Evolutionary conservation across 2,329 filamentous ascomycete species (phyloP).

Genomic region (Epichloe festucae): DNA sequence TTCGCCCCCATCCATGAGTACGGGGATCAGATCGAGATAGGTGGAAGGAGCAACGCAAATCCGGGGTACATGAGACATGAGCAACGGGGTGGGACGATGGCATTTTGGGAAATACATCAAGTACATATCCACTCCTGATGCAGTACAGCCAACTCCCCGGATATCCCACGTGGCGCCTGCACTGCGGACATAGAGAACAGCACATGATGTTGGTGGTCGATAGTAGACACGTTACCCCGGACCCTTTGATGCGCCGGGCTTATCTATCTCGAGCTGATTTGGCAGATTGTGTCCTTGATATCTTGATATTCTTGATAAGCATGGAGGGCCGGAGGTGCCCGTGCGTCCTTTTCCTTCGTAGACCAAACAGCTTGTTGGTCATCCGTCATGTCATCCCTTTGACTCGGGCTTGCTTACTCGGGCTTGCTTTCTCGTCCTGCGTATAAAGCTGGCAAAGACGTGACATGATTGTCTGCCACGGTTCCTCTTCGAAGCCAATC

Average conservation of each 20-base stretch:
- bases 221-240: too few relatives aligned
- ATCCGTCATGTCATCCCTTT: background rate
- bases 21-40: background rate
- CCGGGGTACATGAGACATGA: background rate
- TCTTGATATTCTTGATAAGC: background rate
- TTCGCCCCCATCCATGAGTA: background rate
- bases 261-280: too few relatives aligned
- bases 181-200: too few relatives aligned
- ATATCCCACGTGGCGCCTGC: too few relatives aligned
- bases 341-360: background rate
- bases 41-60: background rate
- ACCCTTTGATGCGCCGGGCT: too few relatives aligned
- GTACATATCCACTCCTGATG: too few relatives aligned
- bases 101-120: background rate
- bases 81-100: background rate
- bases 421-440: background rate
- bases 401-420: too few relatives aligned
- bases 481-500: constrained; percentile 1
- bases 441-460: background rate
- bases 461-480: constrained; percentile 2
- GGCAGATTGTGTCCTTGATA: background rate
- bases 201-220: too few relatives aligned
- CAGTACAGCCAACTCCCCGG: too few relatives aligned
- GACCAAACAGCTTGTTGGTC: background rate
- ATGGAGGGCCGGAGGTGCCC: background rate